Base-by-base conservation (phyloP, 2,329 filamentous ascomycete species). In the Periconia sp. region DNA sequence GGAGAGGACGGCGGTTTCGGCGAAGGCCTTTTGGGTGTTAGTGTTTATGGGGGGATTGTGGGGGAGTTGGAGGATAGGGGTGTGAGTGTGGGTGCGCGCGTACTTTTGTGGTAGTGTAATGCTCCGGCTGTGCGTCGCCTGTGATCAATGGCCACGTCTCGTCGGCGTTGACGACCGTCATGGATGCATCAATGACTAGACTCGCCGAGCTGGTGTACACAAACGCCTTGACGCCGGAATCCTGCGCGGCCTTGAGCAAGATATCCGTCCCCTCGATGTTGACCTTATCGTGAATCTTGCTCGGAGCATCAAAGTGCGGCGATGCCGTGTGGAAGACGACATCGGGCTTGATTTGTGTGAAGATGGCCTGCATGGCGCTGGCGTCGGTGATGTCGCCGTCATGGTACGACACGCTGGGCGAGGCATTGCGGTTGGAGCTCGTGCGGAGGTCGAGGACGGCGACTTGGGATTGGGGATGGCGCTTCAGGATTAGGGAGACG, bases 181-280 rank as follows among this genome's bases (percentile, higher is more conserved):
- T 72, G 41, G 68, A 59, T 10, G 70, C 74, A 58, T 79, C 77
- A 48, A 79, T 74, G 40, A 82, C 72, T 19, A 82, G 76, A 41
- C 78, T 80, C 6, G 80, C 77, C 20, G 74, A 78, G 61, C 77
- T 81, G 17, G 80, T 82, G 63, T 81, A 81, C 15, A 83, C 76
- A 55, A 83, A 81, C 2, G 77, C 79, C 66, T 79, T 81, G 41
- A 81, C 78, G 2, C 77, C 77, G 3, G 74, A 69, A 59, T 80
- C 74, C 58, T 77, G 74, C 31, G 80, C 75, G 14, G 73, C 78
- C 54, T 76, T 66, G 20, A 82, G 62, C 47, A 83, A 64, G 47
- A 68, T 78, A 64, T 78, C 76, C 17, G 79, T 82, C 3, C 81
- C 81, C 17, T 76, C 72, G 15, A 82, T 74, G 51, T 82, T 82